phyloP scores from a whole-genome alignment of 2,329 filamentous ascomycete genomes.

The Fusarium sp. region DNA sequence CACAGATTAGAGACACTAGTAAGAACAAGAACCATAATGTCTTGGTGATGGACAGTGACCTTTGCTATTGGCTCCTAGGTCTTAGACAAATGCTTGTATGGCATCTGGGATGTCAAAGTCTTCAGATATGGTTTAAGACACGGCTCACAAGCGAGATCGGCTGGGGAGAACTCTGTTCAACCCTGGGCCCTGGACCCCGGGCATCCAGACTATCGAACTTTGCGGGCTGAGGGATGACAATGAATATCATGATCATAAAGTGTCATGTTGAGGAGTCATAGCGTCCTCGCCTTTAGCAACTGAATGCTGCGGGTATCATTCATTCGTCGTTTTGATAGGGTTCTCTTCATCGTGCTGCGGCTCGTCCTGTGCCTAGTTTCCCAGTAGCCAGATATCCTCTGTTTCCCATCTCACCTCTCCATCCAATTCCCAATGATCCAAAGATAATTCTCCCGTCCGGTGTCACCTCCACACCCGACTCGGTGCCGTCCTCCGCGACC shows the following conservation, averaged over 20 bases:
- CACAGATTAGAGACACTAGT: conserved; percentile 1
- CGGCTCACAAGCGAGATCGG: not conserved
- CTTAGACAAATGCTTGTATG: conserved; percentile 13
- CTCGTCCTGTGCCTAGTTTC: conserved; percentile 70
- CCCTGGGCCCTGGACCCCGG: not conserved
- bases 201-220: not conserved
- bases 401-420: conserved; percentile 91
- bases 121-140: conserved; percentile 6
- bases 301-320: conserved; percentile 12
- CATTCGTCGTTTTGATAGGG: conserved; percentile 5
- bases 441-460: conserved; percentile 72
- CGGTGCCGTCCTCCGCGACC: conserved; percentile 58
- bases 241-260: not conserved
- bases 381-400: conserved; percentile 88
- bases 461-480: conserved; percentile 52
- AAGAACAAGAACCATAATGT: not conserved
- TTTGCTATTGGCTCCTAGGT: not conserved
- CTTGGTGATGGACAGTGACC: conserved; percentile 3
- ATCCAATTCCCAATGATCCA: conserved; percentile 86
- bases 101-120: not conserved
- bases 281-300: not conserved
- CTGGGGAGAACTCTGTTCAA: not conserved
- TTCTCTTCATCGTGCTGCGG: conserved; percentile 42
- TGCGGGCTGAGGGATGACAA: not conserved
- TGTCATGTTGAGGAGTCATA: not conserved